Base-by-base conservation (phyloP, 805 yeast species). In the Osmozyma mogii region DNA sequence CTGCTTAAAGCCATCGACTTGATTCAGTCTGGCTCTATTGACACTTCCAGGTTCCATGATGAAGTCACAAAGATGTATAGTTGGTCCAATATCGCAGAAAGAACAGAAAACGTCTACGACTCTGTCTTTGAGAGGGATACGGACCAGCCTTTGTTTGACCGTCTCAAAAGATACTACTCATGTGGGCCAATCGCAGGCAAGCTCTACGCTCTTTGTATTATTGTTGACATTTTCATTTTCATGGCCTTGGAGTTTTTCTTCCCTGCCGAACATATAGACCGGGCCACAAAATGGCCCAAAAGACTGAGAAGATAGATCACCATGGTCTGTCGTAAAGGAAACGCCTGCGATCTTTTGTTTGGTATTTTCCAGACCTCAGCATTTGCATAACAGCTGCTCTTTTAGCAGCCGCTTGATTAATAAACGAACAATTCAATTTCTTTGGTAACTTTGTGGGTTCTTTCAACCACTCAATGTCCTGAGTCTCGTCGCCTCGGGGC, bases 101-200 rank as follows among this genome's bases (percentile, higher is more conserved):
- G 98, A 26, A 92, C 98, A 0, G 94, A 84, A 44, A 60, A 58
- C 11, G 96, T 92, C 4, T 92, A 92, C 55, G 63, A 75, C 27
- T 56, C 70, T 3, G 45, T 64, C 19, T 63, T 67, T 25, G 49
- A 62, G 6, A 39, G 47, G 1, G 54, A 59, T 11, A 34, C 58
- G n/a, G 64, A 72, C 27, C 73, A 71, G 37, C 69, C 78, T 1
- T 57, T 84, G 36, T 41, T 78, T 6, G 66, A 64, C 17, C 66
- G 89, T 42, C 54, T 89, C 20, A 67, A 65, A 36, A 71, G 75
- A 31, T 78, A 77, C 43, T 79, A 82, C 49, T 65, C 67, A 25
- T 74, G 85, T 47, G 88, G 88, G 0, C 68, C 78, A 1, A 80
- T 94, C 75, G 94, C 95, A 1, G 96, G 95, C 1, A 75, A 78